phyloP scores from a whole-genome alignment of 495 filamentous ascomycete genomes.

The Trichocladium uniseriatum region DNA sequence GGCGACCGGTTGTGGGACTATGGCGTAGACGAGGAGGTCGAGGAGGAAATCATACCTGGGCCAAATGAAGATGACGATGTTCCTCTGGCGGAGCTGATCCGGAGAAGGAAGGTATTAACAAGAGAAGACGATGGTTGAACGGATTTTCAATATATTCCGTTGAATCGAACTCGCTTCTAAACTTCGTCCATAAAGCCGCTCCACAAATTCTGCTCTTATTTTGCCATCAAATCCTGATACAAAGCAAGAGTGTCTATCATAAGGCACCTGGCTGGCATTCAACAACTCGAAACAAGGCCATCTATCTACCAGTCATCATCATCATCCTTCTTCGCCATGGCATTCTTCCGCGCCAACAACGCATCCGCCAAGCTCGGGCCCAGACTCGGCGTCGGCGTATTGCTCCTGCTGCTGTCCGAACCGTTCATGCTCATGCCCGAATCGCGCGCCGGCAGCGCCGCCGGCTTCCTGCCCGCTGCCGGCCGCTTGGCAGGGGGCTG shows the following conservation, averaged over 20 bases:
- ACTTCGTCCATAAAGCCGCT: not conserved
- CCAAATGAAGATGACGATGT: constrained; percentile 57
- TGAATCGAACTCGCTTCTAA: too few relatives aligned
- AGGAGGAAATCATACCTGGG: constrained; percentile 43
- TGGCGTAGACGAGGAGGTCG: constrained; percentile 77
- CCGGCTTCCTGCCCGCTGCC: constrained; percentile 53
- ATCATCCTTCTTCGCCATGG: constrained; percentile 63
- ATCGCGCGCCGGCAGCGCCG: constrained; percentile 55
- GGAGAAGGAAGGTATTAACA: constrained; percentile 35
- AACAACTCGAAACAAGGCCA: constrained; percentile 1
- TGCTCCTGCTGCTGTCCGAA: constrained; percentile 57
- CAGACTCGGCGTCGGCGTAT: constrained; percentile 57
- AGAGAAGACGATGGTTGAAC: constrained; percentile 19
- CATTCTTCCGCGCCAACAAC: constrained; percentile 53
- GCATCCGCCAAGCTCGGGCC: constrained; percentile 82
- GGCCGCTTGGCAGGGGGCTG: constrained; percentile 86
- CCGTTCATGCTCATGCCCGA: constrained; percentile 65
- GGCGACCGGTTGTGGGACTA: constrained; percentile 82
- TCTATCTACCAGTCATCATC: constrained; percentile 55
- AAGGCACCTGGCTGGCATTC: not conserved
- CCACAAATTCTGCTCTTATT: too few relatives aligned
- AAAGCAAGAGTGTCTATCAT: not conserved
- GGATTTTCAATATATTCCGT: not conserved
- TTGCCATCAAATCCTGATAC: not conserved
- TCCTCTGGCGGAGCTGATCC: constrained; percentile 59